Percentiles rank a stretch among this genome's conserved stretches.
These are phyloP conservation scores for Brassica balearica DNA, from an alignment of 441 rosid genomes.

Conservation along the genomic window DNA sequence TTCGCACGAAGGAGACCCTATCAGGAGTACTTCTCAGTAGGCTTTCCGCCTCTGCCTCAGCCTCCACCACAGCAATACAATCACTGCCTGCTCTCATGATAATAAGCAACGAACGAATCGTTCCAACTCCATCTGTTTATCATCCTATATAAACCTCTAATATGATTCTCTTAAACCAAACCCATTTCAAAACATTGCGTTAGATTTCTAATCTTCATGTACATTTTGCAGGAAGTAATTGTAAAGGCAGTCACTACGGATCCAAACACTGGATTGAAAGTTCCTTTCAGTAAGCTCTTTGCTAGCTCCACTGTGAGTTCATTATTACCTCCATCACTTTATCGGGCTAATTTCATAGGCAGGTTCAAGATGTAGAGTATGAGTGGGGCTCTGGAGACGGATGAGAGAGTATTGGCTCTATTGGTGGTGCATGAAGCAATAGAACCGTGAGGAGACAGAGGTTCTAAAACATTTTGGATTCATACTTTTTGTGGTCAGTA, in stretches of 20 bases:
- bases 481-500: too few relatives aligned
- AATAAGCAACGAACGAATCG: too few relatives aligned
- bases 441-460: background rate
- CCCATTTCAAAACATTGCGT: too few relatives aligned
- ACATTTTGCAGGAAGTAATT: too few relatives aligned
- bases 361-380: background rate
- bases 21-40: background rate
- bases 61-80: background rate
- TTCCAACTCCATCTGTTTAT: too few relatives aligned
- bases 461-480: background rate
- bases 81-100: background rate
- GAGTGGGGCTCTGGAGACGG: background rate
- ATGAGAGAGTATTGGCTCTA: background rate
- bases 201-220: too few relatives aligned
- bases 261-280: background rate
- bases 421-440: background rate
- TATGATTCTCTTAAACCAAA: too few relatives aligned
- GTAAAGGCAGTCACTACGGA: too few relatives aligned
- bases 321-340: background rate
- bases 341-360: background rate
- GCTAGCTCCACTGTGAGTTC: background rate
- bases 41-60: background rate
- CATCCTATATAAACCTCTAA: too few relatives aligned
- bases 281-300: background rate
- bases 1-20: background rate